Conservation (phyloP, 495 filamentous ascomycete species). For the Hypoxylon crocopeplum region DNA sequence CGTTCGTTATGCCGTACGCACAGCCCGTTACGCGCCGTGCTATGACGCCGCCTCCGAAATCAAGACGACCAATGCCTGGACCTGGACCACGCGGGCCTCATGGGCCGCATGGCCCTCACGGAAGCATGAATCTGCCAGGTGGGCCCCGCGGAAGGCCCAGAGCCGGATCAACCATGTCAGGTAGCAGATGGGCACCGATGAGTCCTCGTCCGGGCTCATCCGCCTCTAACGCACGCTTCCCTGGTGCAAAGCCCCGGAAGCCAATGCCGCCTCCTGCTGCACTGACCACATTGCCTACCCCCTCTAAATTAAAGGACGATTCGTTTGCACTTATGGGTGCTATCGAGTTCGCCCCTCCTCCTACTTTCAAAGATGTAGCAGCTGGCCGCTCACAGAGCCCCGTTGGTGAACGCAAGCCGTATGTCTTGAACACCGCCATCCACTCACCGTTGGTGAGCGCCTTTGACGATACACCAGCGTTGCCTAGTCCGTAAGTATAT, state of each 20-base stretch:
- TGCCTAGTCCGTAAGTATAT: constrained; percentile 88
- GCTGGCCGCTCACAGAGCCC: constrained; percentile 83
- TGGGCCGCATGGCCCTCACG: constrained; percentile 46
- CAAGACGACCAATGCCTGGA: constrained; percentile 62
- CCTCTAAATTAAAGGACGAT: constrained; percentile 86
- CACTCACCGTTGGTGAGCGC: constrained; percentile 80
- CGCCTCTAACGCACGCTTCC: constrained; percentile 61
- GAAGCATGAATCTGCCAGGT: constrained; percentile 44
- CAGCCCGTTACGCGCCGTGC: constrained; percentile 86
- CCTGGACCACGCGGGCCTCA: constrained; percentile 42
- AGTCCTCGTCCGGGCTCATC: constrained; percentile 69
- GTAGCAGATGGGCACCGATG: constrained; percentile 38
- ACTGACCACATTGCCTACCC: constrained; percentile 80
- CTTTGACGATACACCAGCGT: constrained; percentile 82
- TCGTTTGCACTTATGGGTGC: constrained; percentile 69
- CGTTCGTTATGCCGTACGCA: constrained; percentile 79
- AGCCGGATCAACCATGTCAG: constrained; percentile 52
- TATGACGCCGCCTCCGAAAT: constrained; percentile 93
- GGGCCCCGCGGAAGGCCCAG: constrained; percentile 48
- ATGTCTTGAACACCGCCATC: constrained; percentile 69
- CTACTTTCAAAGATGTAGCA: constrained; percentile 68
- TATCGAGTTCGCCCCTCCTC: constrained; percentile 87
- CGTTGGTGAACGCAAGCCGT: constrained; percentile 75
- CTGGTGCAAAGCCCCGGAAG: constrained; percentile 54
- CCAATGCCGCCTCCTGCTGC: constrained; percentile 75